Conservation (phyloP, 352 stramenopile species). For the Thalassiosira exigua region DNA sequence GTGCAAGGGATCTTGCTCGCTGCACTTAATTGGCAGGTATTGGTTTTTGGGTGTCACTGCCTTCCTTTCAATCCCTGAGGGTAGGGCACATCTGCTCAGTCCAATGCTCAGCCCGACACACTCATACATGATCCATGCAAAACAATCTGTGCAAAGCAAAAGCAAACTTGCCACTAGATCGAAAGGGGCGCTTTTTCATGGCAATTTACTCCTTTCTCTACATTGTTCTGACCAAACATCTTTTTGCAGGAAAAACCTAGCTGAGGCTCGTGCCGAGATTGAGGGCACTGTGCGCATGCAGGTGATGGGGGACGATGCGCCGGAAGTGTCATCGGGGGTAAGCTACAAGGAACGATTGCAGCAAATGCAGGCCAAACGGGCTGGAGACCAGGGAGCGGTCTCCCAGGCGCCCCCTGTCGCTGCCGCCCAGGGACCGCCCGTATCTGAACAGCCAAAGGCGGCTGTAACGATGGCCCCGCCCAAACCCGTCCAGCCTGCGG, state of each 20-base stretch:
- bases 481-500: constrained; percentile 5
- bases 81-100: neutral
- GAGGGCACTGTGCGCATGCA: constrained; percentile 59
- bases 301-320: constrained; percentile 10
- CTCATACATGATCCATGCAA: no score
- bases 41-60: neutral
- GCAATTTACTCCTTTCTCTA: no score
- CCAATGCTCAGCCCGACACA: neutral
- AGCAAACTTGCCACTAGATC: no score
- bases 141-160: no score
- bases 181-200: no score
- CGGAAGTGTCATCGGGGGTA: constrained; percentile 14
- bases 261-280: constrained; percentile 50
- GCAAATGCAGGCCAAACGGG: constrained; percentile 38
- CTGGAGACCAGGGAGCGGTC: neutral
- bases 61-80: neutral
- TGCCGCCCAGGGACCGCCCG: neutral
- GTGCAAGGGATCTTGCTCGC: no score
- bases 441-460: neutral
- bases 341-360: constrained; percentile 66
- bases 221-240: no score
- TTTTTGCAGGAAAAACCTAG: constrained; percentile 49
- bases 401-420: neutral
- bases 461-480: constrained; percentile 3
- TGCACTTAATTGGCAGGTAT: no score